phyloP scores from a whole-genome alignment of 148 eudicot species.

The Chenopodium quinoa region DNA sequence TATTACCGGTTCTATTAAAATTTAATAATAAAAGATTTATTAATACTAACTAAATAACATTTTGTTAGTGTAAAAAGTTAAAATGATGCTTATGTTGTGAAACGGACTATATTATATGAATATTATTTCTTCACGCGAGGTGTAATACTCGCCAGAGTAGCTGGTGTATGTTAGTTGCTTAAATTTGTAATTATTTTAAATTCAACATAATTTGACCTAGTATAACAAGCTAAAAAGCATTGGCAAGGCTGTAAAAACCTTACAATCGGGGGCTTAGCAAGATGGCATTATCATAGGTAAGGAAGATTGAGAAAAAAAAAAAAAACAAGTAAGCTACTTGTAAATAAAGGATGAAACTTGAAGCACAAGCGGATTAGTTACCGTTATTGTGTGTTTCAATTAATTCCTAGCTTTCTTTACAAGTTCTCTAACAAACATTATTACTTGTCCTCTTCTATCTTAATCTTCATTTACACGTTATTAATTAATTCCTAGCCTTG shows the following conservation, averaged over 20 bases:
- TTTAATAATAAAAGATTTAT: too few relatives aligned
- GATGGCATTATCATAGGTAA: background rate
- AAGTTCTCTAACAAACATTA: background rate
- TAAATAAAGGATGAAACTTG: slow-evolving; percentile 17
- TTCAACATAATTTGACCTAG: too few relatives aligned
- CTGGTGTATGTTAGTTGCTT: too few relatives aligned
- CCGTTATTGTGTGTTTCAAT: slow-evolving; percentile 26
- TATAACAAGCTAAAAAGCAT: background rate
- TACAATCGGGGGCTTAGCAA: background rate
- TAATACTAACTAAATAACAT: too few relatives aligned
- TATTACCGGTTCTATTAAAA: too few relatives aligned
- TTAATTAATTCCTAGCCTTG: background rate
- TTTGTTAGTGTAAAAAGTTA: too few relatives aligned
- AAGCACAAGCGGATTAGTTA: slow-evolving; percentile 29
- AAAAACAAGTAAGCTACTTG: slow-evolving; percentile 5
- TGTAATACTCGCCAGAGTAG: too few relatives aligned
- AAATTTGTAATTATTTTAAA: too few relatives aligned
- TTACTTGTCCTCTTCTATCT: background rate
- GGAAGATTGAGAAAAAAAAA: background rate
- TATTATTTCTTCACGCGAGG: too few relatives aligned
- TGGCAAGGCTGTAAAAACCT: background rate
- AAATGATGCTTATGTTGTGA: too few relatives aligned
- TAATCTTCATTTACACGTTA: background rate
- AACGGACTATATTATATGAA: too few relatives aligned
- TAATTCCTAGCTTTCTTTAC: slow-evolving; percentile 16